A percentile compares a stretch with the other conserved stretches of the same genome.
Evolutionary conservation across 2,329 filamentous ascomycete species (phyloP).

Genomic region (Chrysoporthe deuterocubensis): DNA sequence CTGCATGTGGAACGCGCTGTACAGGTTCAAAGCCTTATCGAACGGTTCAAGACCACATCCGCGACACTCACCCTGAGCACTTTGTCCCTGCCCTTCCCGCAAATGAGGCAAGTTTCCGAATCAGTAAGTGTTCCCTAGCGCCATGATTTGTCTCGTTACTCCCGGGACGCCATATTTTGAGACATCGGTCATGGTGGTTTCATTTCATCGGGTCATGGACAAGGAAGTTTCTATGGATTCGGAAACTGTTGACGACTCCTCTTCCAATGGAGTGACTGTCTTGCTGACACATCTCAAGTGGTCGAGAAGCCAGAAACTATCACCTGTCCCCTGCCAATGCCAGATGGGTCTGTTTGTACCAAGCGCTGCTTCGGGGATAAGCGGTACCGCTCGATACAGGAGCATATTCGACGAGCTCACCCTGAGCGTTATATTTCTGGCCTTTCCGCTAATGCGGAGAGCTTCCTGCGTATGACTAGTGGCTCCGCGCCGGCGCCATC

Average conservation of each 20-base stretch:
- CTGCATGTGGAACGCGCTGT: slow-evolving; percentile 3
- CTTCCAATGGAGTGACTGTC: background rate
- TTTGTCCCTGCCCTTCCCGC: slow-evolving; percentile 98
- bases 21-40: slow-evolving; percentile 11
- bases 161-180: background rate
- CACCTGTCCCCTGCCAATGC: slow-evolving; percentile 19
- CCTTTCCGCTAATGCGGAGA: slow-evolving; percentile 96
- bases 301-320: slow-evolving; percentile 6
- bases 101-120: slow-evolving; percentile 94
- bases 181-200: background rate
- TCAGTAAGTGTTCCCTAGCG: slow-evolving; percentile 50
- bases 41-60: slow-evolving; percentile 79
- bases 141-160: background rate
- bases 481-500: background rate
- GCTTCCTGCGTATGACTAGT: slow-evolving; percentile 83
- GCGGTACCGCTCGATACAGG: slow-evolving; percentile 93
- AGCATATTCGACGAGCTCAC: slow-evolving; percentile 96
- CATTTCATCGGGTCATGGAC: background rate
- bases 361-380: slow-evolving; percentile 26
- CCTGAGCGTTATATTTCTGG: slow-evolving; percentile 97
- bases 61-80: slow-evolving; percentile 92
- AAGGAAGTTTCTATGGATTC: background rate
- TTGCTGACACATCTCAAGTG: slow-evolving; percentile 7
- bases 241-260: background rate
- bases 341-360: slow-evolving; percentile 19